Evolutionary conservation across 169 alveolate species (phyloP), one percentile per base, ranked within the genome.

Genomic region (Blepharisma undulans): DNA sequence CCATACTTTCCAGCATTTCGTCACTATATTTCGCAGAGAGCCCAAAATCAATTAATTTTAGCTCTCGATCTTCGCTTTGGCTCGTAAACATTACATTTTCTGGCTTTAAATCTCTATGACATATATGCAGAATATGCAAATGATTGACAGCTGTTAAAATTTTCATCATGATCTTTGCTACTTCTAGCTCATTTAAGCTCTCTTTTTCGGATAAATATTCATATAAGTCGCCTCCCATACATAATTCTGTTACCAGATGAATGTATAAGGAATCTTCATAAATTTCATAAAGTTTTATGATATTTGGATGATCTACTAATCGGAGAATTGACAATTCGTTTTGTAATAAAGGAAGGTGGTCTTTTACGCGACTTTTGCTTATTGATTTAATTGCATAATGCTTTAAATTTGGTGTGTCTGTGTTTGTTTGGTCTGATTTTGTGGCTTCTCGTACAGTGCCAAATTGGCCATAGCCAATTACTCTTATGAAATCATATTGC

Each of bases 191-290:
- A 30, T 84, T 36, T 66, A 92, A 92, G 30, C 86, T 90, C 22
- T 79, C 78, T 25, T 34, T 84, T 78, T 87, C 84, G 32, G 89
- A 80, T 14, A 94, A 90, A 29, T 93, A 77, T 27, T 96, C 98
- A 90, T 94, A 96, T 76, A 96, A 91, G 59, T 96, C 98, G 29
- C 96, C 96, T 66, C 97, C 97, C 30, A 84, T 89, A 72, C 96
- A 95, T 74, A 94, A 92, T 88, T 96, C 97, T 96, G 92, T 93
- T 2, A 96, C 98, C 25, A 96, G 88, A 87, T 95, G 97, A 36
- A 96, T 93, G 74, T 87, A 93, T 81, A 48, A 91, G 10, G 71
- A 84, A 27, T 91, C 92, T 78, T 95, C 96, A 71, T 91, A 95
- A 30, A 91, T 80, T 78, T 93, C 97, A 76, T 93, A 91, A 74